These are phyloP conservation scores for Penicillium palitans DNA, from an alignment of 2,329 filamentous ascomycete genomes.

Conservation along the genomic window DNA sequence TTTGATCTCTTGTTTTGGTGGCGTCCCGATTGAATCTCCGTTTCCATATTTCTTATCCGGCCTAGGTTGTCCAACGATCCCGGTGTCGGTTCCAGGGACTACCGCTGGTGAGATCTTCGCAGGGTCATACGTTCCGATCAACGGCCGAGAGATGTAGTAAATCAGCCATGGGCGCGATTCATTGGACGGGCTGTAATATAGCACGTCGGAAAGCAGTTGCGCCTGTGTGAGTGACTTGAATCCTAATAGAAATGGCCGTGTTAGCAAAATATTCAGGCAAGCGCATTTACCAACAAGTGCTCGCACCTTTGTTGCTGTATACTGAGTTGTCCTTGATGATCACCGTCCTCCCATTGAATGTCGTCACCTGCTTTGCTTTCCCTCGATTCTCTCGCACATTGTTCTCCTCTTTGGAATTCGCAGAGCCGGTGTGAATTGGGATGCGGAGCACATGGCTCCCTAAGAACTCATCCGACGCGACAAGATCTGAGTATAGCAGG, in stretches of 20 bases:
- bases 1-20: conserved; percentile 83
- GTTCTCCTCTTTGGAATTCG: conserved; percentile 54
- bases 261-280: conserved; percentile 14
- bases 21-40: conserved; percentile 38
- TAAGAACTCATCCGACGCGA: conserved; percentile 89
- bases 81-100: conserved; percentile 45
- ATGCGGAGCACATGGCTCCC: conserved; percentile 94
- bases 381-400: conserved; percentile 82
- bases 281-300: background rate
- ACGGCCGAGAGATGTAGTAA: conserved; percentile 89
- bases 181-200: conserved; percentile 86
- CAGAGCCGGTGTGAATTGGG: conserved; percentile 55
- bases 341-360: conserved; percentile 87
- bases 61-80: conserved; percentile 21
- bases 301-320: conserved; percentile 90
- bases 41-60: conserved; percentile 25
- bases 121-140: conserved; percentile 81
- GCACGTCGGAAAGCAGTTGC: conserved; percentile 75
- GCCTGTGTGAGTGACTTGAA: conserved; percentile 92
- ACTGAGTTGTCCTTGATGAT: conserved; percentile 91
- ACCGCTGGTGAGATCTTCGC: conserved; percentile 69
- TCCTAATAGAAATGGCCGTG: conserved; percentile 52
- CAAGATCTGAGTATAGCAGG: conserved; percentile 73
- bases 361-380: conserved; percentile 92
- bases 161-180: conserved; percentile 93